phyloP scores from a whole-genome alignment of 371 early-diverging fungal species.

The Dinochytrium kinnereticum region DNA sequence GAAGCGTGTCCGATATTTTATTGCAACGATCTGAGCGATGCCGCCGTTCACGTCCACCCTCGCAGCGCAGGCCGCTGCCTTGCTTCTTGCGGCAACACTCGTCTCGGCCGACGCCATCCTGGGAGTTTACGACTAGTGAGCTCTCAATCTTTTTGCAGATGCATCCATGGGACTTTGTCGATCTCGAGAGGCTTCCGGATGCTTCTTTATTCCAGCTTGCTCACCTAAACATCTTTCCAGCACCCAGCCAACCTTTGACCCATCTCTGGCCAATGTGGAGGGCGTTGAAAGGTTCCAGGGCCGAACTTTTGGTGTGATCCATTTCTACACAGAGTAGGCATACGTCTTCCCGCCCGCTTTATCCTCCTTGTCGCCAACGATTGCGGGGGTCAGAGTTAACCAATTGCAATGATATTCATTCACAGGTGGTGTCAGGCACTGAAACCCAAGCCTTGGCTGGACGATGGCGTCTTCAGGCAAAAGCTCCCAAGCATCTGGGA shows the following conservation, averaged over 20 bases:
- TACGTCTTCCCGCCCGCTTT: not conserved
- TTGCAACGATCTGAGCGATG: no score
- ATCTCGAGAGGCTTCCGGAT: no score
- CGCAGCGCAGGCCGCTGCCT: not conserved
- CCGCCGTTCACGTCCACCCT: not conserved
- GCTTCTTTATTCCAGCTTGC: not conserved
- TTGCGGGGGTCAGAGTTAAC: no score
- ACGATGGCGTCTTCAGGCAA: not conserved
- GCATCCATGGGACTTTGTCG: no score
- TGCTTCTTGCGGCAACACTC: not conserved
- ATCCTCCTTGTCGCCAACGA: no score
- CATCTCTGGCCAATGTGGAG: not conserved
- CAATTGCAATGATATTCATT: not conserved
- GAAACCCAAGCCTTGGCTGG: not conserved
- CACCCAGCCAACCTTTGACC: not conserved
- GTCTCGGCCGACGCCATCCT: not conserved
- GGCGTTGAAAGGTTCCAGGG: not conserved
- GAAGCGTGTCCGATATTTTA: no score
- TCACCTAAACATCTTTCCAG: not conserved
- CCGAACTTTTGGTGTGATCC: not conserved
- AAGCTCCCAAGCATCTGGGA: conserved; percentile 16
- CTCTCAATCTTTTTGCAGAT: not conserved
- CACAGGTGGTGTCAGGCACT: conserved; percentile 9
- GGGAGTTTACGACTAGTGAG: not conserved
- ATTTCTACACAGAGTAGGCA: conserved; percentile 1